Base-by-base conservation (phyloP, 129 eudicot species). In the Flaveria bidentis region DNA sequence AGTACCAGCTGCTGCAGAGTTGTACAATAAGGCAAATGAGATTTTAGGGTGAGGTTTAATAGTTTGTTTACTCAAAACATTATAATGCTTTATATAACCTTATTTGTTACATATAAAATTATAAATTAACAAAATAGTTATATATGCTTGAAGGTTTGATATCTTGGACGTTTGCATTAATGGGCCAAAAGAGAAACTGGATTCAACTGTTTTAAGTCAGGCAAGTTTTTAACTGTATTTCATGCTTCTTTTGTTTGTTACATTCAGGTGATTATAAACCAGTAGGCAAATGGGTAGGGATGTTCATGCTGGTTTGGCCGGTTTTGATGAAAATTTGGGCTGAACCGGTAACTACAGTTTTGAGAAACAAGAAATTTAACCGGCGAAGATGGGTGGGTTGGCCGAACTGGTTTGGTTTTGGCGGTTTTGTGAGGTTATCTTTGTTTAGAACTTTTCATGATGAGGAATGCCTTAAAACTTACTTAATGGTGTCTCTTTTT, bases 151-250 rank as follows among this genome's bases (percentile, higher is more conserved):
- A 80, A 93, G 98, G 91, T 93, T 85, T 85, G 98, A 93, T 87
- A 87, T 93, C 36, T 82, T 90, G 90, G 98, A 93, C 46, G 82
- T 90, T 82, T 93, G 98, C 85, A 75, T 85, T 18, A 90, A 84
- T 62, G 98, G 98, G 65, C 98, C 98, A 36, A 93, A 93, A 76
- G 98, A 93, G 41, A 93, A 93, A 93, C 83, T 93, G 78, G 89
- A 93, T 82, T 88, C 97, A 55, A 90, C 97, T 53, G 96, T 93
- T 79, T 55, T 90, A 77, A 93, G 98, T 78, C 98, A 93, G 96
- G 98, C 90, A 82, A 18, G 77, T 49, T 63, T 63, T 56, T 44
- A 23, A 62, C 25, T 49, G 57, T 63, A 57, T 44, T 70, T 82
- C 28, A 33, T 62, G 16, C 66, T 55, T 78, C 12, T 72, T 57